Conservation (phyloP, 2,329 filamentous ascomycete genomes). For the Claviceps purpurea region DNA sequence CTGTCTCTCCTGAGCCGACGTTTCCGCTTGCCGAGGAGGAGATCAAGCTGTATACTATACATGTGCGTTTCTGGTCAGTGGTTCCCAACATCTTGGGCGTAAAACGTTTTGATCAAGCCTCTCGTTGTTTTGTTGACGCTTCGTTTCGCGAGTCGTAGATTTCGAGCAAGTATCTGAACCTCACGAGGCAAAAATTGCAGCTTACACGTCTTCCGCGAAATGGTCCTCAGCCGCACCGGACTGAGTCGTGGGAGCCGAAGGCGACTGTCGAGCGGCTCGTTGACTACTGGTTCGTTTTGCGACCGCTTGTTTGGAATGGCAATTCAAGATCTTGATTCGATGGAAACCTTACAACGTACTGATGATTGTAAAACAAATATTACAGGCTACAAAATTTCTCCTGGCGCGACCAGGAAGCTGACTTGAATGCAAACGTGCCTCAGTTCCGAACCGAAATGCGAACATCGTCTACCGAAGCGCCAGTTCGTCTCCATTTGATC, state of each 20-base stretch:
- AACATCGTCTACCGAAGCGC: slow-evolving; percentile 23
- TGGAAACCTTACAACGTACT: too few relatives aligned
- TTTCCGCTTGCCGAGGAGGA: slow-evolving; percentile 22
- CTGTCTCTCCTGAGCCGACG: slow-evolving; percentile 9
- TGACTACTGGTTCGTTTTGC: slow-evolving; percentile 43
- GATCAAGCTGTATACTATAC: slow-evolving; percentile 41
- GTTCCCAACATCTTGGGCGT: too few relatives aligned
- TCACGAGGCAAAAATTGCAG: slow-evolving; percentile 55
- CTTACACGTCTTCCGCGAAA: slow-evolving; percentile 52
- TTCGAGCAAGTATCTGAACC: slow-evolving; percentile 51
- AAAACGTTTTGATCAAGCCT: too few relatives aligned
- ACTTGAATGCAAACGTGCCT: slow-evolving; percentile 44
- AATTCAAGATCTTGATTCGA: neutral
- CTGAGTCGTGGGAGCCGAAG: slow-evolving; percentile 47
- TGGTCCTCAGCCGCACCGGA: slow-evolving; percentile 29
- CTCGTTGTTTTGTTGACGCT: neutral
- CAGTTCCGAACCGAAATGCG: slow-evolving; percentile 48
- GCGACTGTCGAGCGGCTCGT: slow-evolving; percentile 48
- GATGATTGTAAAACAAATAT: neutral
- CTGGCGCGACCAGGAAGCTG: slow-evolving; percentile 46
- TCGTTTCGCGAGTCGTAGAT: slow-evolving; percentile 29
- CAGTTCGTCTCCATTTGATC: slow-evolving; percentile 50
- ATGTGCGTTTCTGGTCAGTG: slow-evolving; percentile 28
- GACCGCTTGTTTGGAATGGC: neutral
- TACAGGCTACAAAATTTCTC: slow-evolving; percentile 51